phyloP scores from a whole-genome alignment of 2,329 filamentous ascomycete species.

The Claviceps sp. region DNA sequence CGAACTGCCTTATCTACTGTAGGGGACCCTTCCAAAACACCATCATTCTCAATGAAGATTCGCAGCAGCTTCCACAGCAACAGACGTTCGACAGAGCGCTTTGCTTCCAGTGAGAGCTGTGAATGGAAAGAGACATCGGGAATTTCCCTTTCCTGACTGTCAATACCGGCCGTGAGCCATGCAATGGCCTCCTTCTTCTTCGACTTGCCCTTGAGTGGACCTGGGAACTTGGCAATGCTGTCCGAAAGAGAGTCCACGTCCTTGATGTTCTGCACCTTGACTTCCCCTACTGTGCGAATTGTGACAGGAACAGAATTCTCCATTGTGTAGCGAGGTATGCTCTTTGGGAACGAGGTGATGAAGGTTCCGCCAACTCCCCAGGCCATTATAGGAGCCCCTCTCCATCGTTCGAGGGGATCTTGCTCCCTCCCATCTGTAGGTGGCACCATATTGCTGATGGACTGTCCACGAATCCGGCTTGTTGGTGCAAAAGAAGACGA shows the following conservation, averaged over 20 bases:
- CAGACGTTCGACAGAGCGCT: slow-evolving; percentile 64
- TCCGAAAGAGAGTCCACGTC: slow-evolving; percentile 60
- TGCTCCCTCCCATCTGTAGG: slow-evolving; percentile 53
- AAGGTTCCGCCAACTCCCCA: slow-evolving; percentile 82
- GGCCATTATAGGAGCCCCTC: slow-evolving; percentile 70
- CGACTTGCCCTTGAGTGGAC: slow-evolving; percentile 73
- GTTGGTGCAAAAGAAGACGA: slow-evolving; percentile 15
- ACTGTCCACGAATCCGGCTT: slow-evolving; percentile 36
- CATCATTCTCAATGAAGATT: slow-evolving; percentile 76
- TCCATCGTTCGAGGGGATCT: slow-evolving; percentile 81
- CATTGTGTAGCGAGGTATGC: slow-evolving; percentile 73
- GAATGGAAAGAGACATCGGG: slow-evolving; percentile 36
- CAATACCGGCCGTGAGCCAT: slow-evolving; percentile 71
- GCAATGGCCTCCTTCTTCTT: slow-evolving; percentile 88
- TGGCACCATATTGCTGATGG: slow-evolving; percentile 42
- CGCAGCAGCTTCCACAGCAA: slow-evolving; percentile 79
- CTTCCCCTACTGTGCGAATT: slow-evolving; percentile 67
- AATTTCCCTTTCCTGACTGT: slow-evolving; percentile 49
- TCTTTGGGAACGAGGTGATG: slow-evolving; percentile 76
- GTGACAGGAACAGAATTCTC: slow-evolving; percentile 63
- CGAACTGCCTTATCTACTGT: slow-evolving; percentile 63
- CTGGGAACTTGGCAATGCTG: slow-evolving; percentile 69
- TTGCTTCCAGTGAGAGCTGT: slow-evolving; percentile 46
- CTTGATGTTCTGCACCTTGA: slow-evolving; percentile 64
- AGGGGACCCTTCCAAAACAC: slow-evolving; percentile 58